Evolutionary conservation across 2,329 filamentous ascomycete species (phyloP).

Genomic region (Talaromyces sp.): DNA sequence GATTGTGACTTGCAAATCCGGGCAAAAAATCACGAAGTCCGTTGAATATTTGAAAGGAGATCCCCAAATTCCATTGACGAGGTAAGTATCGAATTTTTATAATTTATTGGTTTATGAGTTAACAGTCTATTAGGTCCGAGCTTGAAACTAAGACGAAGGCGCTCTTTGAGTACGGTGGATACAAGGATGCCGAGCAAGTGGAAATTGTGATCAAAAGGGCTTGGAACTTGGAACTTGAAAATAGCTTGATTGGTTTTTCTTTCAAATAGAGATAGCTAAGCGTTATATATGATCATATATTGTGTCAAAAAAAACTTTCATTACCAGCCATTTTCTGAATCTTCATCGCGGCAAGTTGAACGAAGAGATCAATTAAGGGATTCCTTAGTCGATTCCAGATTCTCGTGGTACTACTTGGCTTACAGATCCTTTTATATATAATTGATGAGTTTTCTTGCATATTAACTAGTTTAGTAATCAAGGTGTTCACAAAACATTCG

Average conservation of each 20-base stretch:
- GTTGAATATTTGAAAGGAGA: constrained; percentile 25
- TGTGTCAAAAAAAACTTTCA: neutral
- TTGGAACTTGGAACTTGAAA: neutral
- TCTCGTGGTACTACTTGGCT: neutral
- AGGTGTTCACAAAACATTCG: neutral
- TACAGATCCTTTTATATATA: too few species aligned
- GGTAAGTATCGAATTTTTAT: constrained; percentile 12
- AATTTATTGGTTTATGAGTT: neutral
- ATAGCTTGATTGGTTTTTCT: neutral
- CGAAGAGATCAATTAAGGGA: neutral
- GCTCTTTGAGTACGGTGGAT: neutral
- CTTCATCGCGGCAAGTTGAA: neutral
- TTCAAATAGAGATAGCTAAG: neutral
- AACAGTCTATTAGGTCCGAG: neutral
- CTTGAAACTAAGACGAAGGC: neutral
- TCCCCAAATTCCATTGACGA: constrained; percentile 21
- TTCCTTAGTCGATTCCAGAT: neutral
- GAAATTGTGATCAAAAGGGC: neutral
- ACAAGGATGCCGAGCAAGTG: neutral
- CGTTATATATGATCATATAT: neutral
- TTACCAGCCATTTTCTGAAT: neutral
- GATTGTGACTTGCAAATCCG: constrained; percentile 19
- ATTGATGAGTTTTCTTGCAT: neutral
- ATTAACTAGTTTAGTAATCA: too few species aligned
- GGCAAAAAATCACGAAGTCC: constrained; percentile 16